Conservation (phyloP, 2,329 filamentous ascomycete species). For the Aspergillus ibericus region DNA sequence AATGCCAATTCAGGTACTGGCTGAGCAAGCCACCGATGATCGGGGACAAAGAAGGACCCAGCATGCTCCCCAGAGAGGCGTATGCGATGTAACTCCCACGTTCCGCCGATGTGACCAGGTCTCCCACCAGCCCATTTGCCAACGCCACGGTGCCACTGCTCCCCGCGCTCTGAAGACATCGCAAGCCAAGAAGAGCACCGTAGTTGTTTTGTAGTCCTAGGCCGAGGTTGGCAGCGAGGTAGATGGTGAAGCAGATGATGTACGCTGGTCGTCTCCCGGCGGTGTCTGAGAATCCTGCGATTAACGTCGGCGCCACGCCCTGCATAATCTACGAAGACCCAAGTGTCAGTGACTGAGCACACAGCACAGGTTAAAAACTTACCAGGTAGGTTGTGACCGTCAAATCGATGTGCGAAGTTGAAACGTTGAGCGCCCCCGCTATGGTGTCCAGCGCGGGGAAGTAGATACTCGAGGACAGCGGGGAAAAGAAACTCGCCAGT, state of each 20-base stretch:
- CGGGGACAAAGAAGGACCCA: conserved; percentile 54
- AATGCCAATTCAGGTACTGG: conserved; percentile 64
- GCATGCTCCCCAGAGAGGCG: conserved; percentile 58
- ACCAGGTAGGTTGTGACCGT: conserved; percentile 54
- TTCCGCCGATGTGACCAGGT: conserved; percentile 40
- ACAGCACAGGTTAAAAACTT: not conserved
- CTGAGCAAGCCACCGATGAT: conserved; percentile 65
- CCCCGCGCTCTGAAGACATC: conserved; percentile 44
- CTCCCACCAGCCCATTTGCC: conserved; percentile 41
- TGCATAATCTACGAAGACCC: conserved; percentile 48
- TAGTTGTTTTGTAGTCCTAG: conserved; percentile 41
- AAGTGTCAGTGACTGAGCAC: not conserved
- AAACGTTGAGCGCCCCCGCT: conserved; percentile 41
- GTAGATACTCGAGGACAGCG: conserved; percentile 38
- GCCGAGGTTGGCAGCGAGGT: conserved; percentile 43
- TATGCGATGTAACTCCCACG: conserved; percentile 45
- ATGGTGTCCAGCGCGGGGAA: conserved; percentile 39
- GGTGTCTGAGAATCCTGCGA: conserved; percentile 54
- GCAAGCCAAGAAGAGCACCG: conserved; percentile 38
- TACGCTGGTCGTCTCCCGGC: conserved; percentile 54
- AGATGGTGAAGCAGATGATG: conserved; percentile 54
- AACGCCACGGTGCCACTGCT: conserved; percentile 45
- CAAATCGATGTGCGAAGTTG: conserved; percentile 47
- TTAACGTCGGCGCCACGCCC: conserved; percentile 54
- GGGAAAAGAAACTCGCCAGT: conserved; percentile 32